Base-by-base conservation (phyloP, 1,284 basidiomycete species). In the Papiliotrema laurentii region DNA sequence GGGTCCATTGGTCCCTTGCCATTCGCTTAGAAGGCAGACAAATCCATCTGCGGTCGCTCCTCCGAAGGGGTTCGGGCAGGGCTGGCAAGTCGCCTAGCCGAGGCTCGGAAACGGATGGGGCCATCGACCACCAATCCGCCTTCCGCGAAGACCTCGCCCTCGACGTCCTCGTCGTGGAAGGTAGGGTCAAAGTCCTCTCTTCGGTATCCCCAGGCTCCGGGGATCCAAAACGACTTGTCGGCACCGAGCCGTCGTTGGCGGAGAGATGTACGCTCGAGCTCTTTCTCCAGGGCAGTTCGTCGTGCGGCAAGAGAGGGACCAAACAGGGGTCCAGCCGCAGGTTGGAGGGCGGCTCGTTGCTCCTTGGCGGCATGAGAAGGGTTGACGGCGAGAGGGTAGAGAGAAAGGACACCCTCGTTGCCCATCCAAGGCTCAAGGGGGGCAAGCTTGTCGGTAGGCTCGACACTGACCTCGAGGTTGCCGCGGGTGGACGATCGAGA, bases 341-440 rank as follows among this genome's bases (percentile, higher is more conserved):
- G 57, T 1, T 55, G 43, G 10, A 53, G 48, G 2, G 39, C 24
- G 2, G 54, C 54, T n/a, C 40, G 39, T 9, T 7, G 10, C 14
- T 10, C 19, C 13, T 43, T 51, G 25, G 40, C 45, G n/a, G 58
- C 48, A 44, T 60, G 64, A 16, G 63, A 69, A 2, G 66, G 42
- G 21, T 62, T 53, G 37, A 63, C 66, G 2, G 68, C 68, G 14
- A 72, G 59, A 1, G 69, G 69, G 49, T 72, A 72, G 40, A 72
- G 64, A 3, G 68, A 70, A 16, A 72, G 59, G 14, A 72, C 55
- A 18, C 68, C 69, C 0, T 59, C 62, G 21, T 55, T 53, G 44
- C 64, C 69, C 69, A 70, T 72, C 69, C 69, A 72, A 6, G 56
- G 43, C 42, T 67, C 62, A 34, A 69, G 61, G 5, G 69, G 68